Evolutionary conservation across 1,139 yeast species (phyloP), one percentile per base, ranked within the genome.

Genomic region (Protomyces inouyei): DNA sequence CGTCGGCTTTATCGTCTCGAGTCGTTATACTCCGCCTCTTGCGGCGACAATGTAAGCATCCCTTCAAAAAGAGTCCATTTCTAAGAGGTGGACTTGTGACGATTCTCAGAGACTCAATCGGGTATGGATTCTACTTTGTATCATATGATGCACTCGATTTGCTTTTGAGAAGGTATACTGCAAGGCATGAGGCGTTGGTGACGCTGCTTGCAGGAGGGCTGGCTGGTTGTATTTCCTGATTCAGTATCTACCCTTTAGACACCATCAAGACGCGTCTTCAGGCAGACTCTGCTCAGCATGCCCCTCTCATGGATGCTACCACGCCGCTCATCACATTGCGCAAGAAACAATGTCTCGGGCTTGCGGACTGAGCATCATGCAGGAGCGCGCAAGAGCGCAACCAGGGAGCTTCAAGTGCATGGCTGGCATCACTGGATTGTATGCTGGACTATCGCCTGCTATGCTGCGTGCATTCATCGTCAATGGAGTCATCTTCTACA

Each of bases 141-240:
- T 32, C 55, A 3, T 55, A 45, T 18, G 60, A 61, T 10, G 55
- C 28, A 12, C 40, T 55, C 16, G 16, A 1, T 2, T 52, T 21
- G 10, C 16, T 14, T 14, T 12, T 38, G 16, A 5, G 8, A 16
- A n/a, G 16, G 2, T 14, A 14, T 8, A 14, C 10, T 10, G 18
- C 16, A 38, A 18, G 18, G 14, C 16, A 16, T 38, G 66, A 63
- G 25, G 57, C 52, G 23, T 21, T 55, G 4, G 67, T 63, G 48
- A 52, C 66, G 18, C 59, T 70, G 23, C 51, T 67, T 32, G 69
- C 68, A 1, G 72, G 72, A 18, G 72, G 72, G 8, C 28, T 67
- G 6, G 71, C 72, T 3, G 72, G 72, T 16, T 68, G 70, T 46
- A 36, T 68, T 25, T 67, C 71, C 10, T 70, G 72, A 72, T 66